Evolutionary conservation across 1,139 yeast genomes (phyloP).

Genomic region (Meyerozyma elateridarum): DNA sequence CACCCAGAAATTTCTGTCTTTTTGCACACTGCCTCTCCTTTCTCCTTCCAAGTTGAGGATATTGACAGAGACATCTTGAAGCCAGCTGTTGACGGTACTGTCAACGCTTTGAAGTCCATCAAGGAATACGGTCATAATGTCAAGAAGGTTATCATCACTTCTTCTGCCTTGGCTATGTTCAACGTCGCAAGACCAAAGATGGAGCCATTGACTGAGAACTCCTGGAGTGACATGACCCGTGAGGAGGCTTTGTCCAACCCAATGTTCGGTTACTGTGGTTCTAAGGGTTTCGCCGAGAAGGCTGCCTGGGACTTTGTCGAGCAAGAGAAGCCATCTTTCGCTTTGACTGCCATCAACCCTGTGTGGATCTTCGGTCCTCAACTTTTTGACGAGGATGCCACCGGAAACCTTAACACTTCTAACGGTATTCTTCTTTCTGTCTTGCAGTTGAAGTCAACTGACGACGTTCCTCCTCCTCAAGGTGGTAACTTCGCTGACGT

Average conservation of each 20-base stretch:
- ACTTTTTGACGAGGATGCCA: slow-evolving; percentile 17
- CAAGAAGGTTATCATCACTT: slow-evolving; percentile 12
- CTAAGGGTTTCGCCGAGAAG: slow-evolving; percentile 37
- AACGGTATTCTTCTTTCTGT: neutral
- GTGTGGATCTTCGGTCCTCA: slow-evolving; percentile 26
- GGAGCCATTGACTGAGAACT: slow-evolving; percentile 17
- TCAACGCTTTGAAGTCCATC: slow-evolving; percentile 12
- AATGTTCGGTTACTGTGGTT: slow-evolving; percentile 39
- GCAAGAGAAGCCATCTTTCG: slow-evolving; percentile 15
- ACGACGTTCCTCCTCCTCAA: neutral
- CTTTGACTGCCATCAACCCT: slow-evolving; percentile 16
- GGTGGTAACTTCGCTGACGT: slow-evolving; percentile 21
- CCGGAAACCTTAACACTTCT: slow-evolving; percentile 7
- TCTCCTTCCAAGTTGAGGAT: slow-evolving; percentile 6
- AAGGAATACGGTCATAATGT: slow-evolving; percentile 10
- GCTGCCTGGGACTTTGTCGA: slow-evolving; percentile 42
- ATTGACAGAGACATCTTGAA: slow-evolving; percentile 9
- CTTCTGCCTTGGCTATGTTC: slow-evolving; percentile 13
- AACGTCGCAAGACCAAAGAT: too few relatives aligned
- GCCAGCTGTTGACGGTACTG: slow-evolving; percentile 14
- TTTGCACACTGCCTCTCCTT: slow-evolving; percentile 9
- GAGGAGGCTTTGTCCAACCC: slow-evolving; percentile 26
- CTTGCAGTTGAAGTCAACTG: neutral
- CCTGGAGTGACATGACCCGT: slow-evolving; percentile 42
- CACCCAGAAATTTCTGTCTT: slow-evolving; percentile 8